Evolutionary conservation across 1,284 basidiomycete genomes (phyloP), one percentile per base, ranked within the genome.

Genomic region (Ceratobasidium sp.): DNA sequence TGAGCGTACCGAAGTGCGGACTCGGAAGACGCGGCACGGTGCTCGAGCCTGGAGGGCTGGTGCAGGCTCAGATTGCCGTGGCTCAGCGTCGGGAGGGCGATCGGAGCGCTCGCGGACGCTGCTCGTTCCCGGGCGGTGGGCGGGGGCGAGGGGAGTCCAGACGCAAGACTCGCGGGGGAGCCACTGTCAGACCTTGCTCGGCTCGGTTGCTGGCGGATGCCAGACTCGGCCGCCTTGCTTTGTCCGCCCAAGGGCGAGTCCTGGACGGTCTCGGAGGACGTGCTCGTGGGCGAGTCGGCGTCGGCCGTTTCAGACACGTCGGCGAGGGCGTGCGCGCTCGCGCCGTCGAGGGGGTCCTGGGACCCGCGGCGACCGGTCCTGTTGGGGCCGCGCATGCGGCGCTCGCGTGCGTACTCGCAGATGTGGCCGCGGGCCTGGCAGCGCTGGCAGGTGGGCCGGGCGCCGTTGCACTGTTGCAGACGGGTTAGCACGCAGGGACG

Each of bases 361-460:
- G 65, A 58, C 7, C 37, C 37, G 16, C 65, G 49, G 16, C 68
- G 29, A 46, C 72, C 63, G 22, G 72, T 49, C 77, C 65, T 76
- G 74, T 75, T 78, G 14, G 82, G 79, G 6, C 84, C 82, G 6
- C 84, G 81, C 11, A 82, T 77, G 31, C 85, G 84, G 9, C 82
- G 80, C 74, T 91, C 89, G 53, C 88, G 85, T 0, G 89, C 87
- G 79, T 87, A 88, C 54, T 84, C 81, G 79, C 87, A 88, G 29
- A 83, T 79, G 46, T 87, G 82, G 11, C 85, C 86, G 31, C 86
- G 83, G 58, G 81, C 80, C 1, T 81, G 79, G 77, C 87, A 88
- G 37, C 87, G 84, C 53, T 82, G 79, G 79, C 87, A 88, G 4
- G 84, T 82, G 4, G 86, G 87, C 49, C 83, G 84, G 58, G 85